A percentile compares a stretch with the other conserved stretches of the same genome.
phyloP scores from a whole-genome alignment of 495 filamentous ascomycete genomes.

The Lasiosphaeris hirsuta region DNA sequence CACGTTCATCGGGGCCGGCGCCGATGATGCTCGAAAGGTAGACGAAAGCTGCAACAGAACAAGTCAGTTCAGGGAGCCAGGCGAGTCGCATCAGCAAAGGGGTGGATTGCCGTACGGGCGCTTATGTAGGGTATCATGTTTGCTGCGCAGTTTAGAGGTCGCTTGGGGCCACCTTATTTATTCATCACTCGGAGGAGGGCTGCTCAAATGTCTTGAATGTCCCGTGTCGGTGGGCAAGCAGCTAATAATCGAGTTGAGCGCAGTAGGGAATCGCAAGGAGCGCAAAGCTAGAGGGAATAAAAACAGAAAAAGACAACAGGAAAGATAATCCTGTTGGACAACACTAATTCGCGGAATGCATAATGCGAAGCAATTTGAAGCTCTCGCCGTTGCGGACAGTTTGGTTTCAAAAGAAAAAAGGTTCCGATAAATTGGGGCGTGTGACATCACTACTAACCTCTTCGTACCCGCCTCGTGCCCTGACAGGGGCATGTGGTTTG shows the following conservation, averaged over 20 bases:
- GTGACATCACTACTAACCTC: constrained; percentile 22
- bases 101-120: constrained; percentile 52
- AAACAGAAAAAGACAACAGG: no score
- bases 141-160: background rate
- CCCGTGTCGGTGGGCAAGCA: no score
- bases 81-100: constrained; percentile 3
- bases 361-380: no score
- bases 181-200: background rate
- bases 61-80: constrained; percentile 23
- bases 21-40: constrained; percentile 64
- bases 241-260: no score
- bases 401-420: background rate
- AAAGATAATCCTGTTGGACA: no score
- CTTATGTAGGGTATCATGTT: constrained; percentile 87
- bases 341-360: no score
- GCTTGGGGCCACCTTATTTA: constrained; percentile 3
- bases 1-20: constrained; percentile 84
- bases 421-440: background rate
- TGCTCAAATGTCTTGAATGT: no score
- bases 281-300: no score
- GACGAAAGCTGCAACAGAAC: constrained; percentile 62
- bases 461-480: background rate
- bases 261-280: no score
- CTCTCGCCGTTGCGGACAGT: background rate
- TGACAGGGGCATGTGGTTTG: constrained; percentile 8